Evolutionary conservation across 495 filamentous ascomycete species (phyloP), one percentile per base, ranked within the genome.

Genomic region (Halenospora varia): DNA sequence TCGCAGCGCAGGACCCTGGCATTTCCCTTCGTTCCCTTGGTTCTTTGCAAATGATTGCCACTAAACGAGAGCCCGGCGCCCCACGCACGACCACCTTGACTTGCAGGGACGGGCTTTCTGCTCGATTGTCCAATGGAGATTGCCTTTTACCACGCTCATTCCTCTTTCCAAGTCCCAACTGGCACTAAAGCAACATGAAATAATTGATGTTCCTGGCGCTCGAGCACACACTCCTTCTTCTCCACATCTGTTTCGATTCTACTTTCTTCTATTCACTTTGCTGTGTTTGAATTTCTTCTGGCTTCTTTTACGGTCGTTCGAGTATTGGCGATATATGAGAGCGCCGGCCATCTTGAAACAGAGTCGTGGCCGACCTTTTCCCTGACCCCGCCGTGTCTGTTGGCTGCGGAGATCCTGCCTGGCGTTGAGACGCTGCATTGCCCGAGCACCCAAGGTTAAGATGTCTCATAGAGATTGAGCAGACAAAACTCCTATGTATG

Each of bases 121-220:
- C 29, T 35, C 29, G 23, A 56, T 56, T 56, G 54, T 41, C 54
- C 54, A 56, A 56, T 56, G 8, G 54, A 59, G 24, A 49, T 55
- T 54, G 51, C 57, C 49, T 26, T 48, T 54, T 25, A 23, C 47
- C 55, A 52, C 51, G 57, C 50, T 23, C 50, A 41, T 39, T 4
- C 45, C 42, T 46, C 40, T 24, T 24, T 2, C 48, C n/a, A n/a
- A n/a, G 47, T 13, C n/a, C 19, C 23, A 25, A 3, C 47, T 23
- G 9, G 3, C 19, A 19, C 47, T 25, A 25, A 3, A 25, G 8
- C 9, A 49, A 49, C 47, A 49, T 25, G 19, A 49, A 49, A 25
- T 29, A 25, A 39, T 25, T 22, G 8, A 24, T 23, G 1, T 53
- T 22, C 3, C 48, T 39, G 56, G 10, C 11, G 47, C 23, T 49